These are phyloP conservation scores for Paradendryphiella salina DNA, from an alignment of 2,329 filamentous ascomycete genomes.

Conservation along the genomic window DNA sequence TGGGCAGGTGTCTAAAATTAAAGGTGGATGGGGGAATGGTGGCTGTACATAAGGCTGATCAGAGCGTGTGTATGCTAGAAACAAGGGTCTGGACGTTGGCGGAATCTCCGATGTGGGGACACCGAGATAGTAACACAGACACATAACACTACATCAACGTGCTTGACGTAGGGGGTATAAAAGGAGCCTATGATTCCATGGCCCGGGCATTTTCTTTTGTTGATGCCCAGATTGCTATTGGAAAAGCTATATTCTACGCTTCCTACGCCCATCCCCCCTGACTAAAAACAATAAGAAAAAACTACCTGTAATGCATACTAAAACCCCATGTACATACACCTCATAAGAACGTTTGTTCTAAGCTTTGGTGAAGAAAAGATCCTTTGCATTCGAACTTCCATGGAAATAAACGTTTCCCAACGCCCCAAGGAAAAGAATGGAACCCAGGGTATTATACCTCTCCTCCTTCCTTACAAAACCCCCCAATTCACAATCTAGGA, in stretches of 20 bases:
- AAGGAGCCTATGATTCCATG: not conserved
- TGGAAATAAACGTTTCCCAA: slow-evolving; percentile 5
- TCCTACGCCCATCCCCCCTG: not conserved
- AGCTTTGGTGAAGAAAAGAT: not conserved
- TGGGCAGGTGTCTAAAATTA: too few relatives aligned
- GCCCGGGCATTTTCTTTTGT: not conserved
- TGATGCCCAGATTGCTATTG: not conserved
- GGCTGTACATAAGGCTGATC: too few relatives aligned
- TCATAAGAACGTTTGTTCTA: not conserved
- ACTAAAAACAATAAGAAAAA: not conserved
- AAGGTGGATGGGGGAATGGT: too few relatives aligned
- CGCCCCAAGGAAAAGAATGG: not conserved
- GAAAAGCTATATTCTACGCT: not conserved
- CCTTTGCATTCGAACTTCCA: not conserved
- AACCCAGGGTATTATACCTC: slow-evolving; percentile 7
- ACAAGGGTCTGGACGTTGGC: too few relatives aligned
- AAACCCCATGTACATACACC: not conserved
- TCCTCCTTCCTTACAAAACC: not conserved
- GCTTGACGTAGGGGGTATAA: too few relatives aligned
- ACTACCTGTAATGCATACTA: slow-evolving; percentile 2
- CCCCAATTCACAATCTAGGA: slow-evolving; percentile 59
- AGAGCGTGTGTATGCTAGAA: too few relatives aligned
- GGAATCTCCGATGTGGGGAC: too few relatives aligned
- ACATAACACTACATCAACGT: too few relatives aligned
- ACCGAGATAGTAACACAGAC: too few relatives aligned